Evolutionary conservation across 768 basidiomycete genomes (phyloP), one percentile per base, ranked within the genome.

Genomic region (Chalciporus piperatus): DNA sequence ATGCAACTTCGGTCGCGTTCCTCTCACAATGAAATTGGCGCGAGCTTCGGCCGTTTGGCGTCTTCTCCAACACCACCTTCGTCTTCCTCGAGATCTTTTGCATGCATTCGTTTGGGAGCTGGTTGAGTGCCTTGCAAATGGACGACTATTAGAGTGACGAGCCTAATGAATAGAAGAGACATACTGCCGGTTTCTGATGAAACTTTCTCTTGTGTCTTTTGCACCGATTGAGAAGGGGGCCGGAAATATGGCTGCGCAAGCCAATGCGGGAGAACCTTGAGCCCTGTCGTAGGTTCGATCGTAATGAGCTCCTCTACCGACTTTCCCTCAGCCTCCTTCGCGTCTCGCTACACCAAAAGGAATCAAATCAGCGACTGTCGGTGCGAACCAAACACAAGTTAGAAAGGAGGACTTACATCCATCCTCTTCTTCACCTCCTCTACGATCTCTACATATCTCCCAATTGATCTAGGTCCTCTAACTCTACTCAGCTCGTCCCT

Each of bases 241-340:
- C 65, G 65, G 55, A 87, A 76, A 59, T 87, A 83, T 1, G 89
- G 88, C 62, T 92, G 89, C 12, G 80, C 78, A 19, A 85, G 73
- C 81, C 86, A 90, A 59, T 82, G 78, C 0, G 87, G 88, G 6
- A 89, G 68, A 0, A 74, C 55, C 38, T 74, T 74, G 38, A 85
- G 66, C 6, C 82, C 81, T 0, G 78, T 81, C 41, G 56, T 61
- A 4, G 72, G 64, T 23, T 85, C 80, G 2, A 75, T 45, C 17
- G 54, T 65, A 33, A 78, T 62, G 20, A 80, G 54, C 30, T 74
- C 74, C 45, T 73, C 70, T 14, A 69, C 25, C 0, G 68, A 38
- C 30, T 59, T 55, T 22, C 54, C 66, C 43, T 61, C 66, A 6
- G 25, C 54, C 1, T 63, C 75, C 40, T 70, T 68, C 11, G 74